A percentile compares a stretch with the other conserved stretches of the same genome.
Conservation (phyloP, 805 yeast species). For the Ogataea paraovalis region DNA sequence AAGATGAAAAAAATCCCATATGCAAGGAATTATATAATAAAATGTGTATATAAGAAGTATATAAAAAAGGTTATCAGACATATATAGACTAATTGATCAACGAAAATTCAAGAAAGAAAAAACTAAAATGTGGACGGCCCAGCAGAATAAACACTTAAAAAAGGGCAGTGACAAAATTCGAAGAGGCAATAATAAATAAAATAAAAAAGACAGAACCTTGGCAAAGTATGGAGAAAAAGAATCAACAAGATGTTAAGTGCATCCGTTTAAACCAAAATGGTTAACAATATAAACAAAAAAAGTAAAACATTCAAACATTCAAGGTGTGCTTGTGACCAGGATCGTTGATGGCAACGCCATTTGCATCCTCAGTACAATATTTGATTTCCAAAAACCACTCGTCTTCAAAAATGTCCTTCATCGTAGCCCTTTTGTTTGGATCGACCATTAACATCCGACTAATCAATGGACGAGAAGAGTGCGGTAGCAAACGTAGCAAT, state of each 20-base stretch:
- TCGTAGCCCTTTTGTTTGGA: slow-evolving; percentile 56
- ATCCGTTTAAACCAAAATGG: background rate
- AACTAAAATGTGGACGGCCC: background rate
- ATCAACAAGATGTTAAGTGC: background rate
- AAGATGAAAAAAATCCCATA: background rate
- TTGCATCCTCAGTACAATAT: slow-evolving; percentile 51
- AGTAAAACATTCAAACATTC: slow-evolving; percentile 20
- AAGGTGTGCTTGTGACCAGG: slow-evolving; percentile 50
- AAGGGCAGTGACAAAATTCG: background rate
- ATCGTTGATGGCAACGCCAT: slow-evolving; percentile 38
- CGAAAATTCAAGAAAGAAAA: background rate
- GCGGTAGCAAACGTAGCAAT: slow-evolving; percentile 75
- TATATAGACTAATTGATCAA: background rate
- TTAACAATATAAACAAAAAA: background rate
- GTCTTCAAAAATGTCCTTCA: slow-evolving; percentile 62
- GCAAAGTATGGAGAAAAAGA: background rate
- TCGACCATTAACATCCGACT: slow-evolving; percentile 64
- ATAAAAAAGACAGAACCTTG: background rate
- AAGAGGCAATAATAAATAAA: background rate
- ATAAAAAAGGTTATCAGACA: background rate
- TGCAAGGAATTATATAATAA: background rate
- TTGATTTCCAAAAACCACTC: slow-evolving; percentile 66
- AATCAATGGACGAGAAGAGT: slow-evolving; percentile 74
- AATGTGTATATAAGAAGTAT: background rate
- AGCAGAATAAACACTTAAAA: background rate